These are phyloP conservation scores for Nitzschia palea DNA, from an alignment of 108 stramenopile species.

Conservation along the genomic window DNA sequence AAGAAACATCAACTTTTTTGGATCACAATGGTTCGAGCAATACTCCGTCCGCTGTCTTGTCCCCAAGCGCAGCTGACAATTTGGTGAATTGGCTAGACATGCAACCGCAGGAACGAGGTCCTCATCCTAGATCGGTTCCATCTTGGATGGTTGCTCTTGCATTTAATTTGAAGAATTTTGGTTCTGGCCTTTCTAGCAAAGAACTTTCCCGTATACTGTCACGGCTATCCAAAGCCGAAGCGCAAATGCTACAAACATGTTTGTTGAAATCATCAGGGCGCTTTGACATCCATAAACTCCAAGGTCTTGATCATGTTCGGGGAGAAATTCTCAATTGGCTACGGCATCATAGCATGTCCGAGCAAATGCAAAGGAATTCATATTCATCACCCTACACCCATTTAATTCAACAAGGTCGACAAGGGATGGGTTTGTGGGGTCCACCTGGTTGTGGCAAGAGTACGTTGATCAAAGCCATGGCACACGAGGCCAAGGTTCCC, in stretches of 20 bases:
- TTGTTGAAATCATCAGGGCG: constrained; percentile 9
- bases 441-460: constrained; percentile 95
- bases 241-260: constrained; percentile 14
- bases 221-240: constrained; percentile 22
- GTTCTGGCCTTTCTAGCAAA: background rate
- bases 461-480: constrained; percentile 78
- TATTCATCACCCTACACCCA: constrained; percentile 12
- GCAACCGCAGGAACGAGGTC: background rate
- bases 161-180: constrained; percentile 7
- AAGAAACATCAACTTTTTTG: background rate
- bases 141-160: constrained; percentile 17
- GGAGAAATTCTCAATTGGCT: background rate
- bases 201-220: constrained; percentile 16
- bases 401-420: constrained; percentile 8
- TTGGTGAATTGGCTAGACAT: constrained; percentile 21
- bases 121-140: background rate
- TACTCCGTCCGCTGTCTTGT: background rate
- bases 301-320: background rate
- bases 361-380: background rate
- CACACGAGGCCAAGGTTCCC: constrained; percentile 77
- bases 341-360: background rate
- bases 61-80: background rate
- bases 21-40: background rate
- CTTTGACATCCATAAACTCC: background rate
- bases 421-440: constrained; percentile 86